Evolutionary conservation across 2,329 filamentous ascomycete genomes (phyloP).

Genomic region (Arthrocladium fulminans): DNA sequence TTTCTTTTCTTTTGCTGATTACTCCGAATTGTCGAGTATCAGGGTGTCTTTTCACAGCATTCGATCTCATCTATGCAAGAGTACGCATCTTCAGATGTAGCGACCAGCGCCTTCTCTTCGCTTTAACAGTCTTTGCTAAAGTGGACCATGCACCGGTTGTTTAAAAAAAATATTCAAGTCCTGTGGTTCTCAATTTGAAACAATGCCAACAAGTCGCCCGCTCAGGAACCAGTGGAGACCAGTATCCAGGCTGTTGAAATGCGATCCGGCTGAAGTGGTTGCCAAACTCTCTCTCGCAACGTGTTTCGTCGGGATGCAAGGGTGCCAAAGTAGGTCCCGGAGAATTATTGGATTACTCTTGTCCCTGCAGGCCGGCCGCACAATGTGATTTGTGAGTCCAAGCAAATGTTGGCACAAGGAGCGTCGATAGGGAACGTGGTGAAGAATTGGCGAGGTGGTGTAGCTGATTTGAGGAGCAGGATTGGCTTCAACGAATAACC

Average conservation of each 20-base stretch:
- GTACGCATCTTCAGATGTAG: neutral
- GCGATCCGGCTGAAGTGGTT: neutral
- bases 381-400: neutral
- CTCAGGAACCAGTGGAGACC: neutral
- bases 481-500: conserved; percentile 5
- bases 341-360: conserved; percentile 8
- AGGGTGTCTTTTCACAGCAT: neutral
- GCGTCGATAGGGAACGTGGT: conserved; percentile 7
- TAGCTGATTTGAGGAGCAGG: conserved; percentile 4
- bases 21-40: neutral
- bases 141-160: conserved; percentile 1
- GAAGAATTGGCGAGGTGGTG: conserved; percentile 2
- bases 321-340: neutral
- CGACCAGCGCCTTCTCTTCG: conserved; percentile 9
- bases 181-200: neutral
- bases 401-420: neutral
- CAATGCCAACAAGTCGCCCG: neutral
- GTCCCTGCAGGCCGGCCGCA: conserved; percentile 5
- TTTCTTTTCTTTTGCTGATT: neutral
- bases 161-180: neutral
- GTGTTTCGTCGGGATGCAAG: conserved; percentile 4
- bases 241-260: neutral
- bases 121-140: neutral
- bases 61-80: neutral
- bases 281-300: neutral